phyloP scores from a whole-genome alignment of 108 stramenopile species.

The Stephanodiscus minutulus region DNA sequence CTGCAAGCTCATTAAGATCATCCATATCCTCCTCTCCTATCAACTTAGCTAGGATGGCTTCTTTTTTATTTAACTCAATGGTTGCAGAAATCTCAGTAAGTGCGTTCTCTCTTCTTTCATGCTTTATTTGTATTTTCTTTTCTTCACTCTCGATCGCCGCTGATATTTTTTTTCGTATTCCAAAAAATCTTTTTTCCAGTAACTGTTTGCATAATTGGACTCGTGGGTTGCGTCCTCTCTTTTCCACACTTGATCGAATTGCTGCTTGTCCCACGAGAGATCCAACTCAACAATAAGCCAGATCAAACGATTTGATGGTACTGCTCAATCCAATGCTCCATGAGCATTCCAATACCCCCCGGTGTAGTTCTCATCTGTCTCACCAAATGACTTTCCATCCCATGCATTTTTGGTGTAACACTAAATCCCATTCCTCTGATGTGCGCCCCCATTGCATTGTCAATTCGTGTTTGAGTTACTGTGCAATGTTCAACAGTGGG shows the following conservation, averaged over 20 bases:
- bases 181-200: not conserved
- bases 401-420: slow-evolving; percentile 25
- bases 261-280: not conserved
- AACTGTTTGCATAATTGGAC: not conserved
- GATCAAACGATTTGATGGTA: slow-evolving; percentile 23
- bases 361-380: slow-evolving; percentile 11
- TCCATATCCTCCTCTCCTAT: too few species aligned
- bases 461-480: not conserved
- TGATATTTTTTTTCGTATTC: too few species aligned
- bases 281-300: slow-evolving; percentile 1
- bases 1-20: too few species aligned
- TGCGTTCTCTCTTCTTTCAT: too few species aligned
- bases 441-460: not conserved
- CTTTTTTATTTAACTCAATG: too few species aligned
- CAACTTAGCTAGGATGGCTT: too few species aligned
- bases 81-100: too few species aligned
- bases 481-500: not conserved
- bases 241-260: not conserved
- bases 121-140: too few species aligned
- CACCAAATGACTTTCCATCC: slow-evolving; percentile 25
- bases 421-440: slow-evolving; percentile 9
- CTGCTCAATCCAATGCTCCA: slow-evolving; percentile 33
- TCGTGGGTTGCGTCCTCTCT: not conserved
- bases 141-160: too few species aligned
- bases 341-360: slow-evolving; percentile 8